Conservation (phyloP, 139 green algal genomes). For the Micractinium sp. region DNA sequence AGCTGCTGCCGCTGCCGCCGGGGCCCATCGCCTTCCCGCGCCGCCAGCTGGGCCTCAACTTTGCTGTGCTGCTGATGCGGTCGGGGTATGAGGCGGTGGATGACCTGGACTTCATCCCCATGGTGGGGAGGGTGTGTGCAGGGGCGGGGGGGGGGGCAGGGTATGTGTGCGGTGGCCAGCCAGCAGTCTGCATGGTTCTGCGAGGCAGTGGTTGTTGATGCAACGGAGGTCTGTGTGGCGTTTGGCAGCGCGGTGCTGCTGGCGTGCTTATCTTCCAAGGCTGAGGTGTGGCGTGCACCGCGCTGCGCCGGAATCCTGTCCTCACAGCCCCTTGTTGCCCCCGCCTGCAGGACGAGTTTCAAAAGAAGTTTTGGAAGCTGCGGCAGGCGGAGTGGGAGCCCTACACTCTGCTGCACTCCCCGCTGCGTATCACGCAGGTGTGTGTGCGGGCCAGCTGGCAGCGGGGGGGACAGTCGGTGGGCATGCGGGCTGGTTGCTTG, state of each 20-base stretch:
- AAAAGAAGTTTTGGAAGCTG: slow-evolving; percentile 78
- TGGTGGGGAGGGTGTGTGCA: slow-evolving; percentile 46
- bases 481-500: too few relatives aligned
- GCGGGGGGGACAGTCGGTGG: too few relatives aligned
- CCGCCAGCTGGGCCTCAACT: slow-evolving; percentile 65
- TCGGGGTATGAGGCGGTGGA: slow-evolving; percentile 84
- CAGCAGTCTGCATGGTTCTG: too few relatives aligned
- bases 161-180: too few relatives aligned
- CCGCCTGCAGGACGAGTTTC: slow-evolving; percentile 63
- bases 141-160: not conserved
- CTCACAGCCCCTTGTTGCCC: not conserved
- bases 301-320: not conserved
- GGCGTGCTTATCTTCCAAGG: not conserved
- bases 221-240: too few relatives aligned
- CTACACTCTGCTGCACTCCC: slow-evolving; percentile 76
- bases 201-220: too few relatives aligned
- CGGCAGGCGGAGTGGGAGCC: slow-evolving; percentile 74
- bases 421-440: slow-evolving; percentile 66
- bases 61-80: slow-evolving; percentile 89
- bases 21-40: slow-evolving; percentile 49
- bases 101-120: slow-evolving; percentile 83
- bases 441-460: not conserved
- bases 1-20: slow-evolving; percentile 32
- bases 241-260: too few relatives aligned
- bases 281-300: not conserved